Evolutionary conservation across 1,284 basidiomycete species (phyloP).

Genomic region (Amylostereum areolatum): DNA sequence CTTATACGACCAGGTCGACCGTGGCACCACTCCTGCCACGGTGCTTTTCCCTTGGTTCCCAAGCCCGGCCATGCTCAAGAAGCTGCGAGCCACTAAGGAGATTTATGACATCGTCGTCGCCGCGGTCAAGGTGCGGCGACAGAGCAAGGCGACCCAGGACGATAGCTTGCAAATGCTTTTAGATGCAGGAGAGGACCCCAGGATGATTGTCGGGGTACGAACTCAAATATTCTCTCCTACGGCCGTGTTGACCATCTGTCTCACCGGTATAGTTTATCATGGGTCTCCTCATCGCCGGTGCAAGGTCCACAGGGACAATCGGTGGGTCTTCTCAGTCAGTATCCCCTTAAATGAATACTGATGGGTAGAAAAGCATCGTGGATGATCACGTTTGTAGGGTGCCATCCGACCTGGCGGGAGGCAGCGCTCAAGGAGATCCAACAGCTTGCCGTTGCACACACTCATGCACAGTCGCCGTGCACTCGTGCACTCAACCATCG

Average conservation of each 20-base stretch:
- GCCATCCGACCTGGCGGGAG: conserved; percentile 53
- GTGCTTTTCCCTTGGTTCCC: conserved; percentile 71
- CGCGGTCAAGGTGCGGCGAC: conserved; percentile 47
- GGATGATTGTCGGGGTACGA: conserved; percentile 64
- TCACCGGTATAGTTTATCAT: conserved; percentile 56
- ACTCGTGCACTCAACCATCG: conserved; percentile 18
- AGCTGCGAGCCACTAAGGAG: conserved; percentile 62
- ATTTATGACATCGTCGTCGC: conserved; percentile 62
- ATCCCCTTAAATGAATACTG: conserved; percentile 8
- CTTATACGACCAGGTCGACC: conserved; percentile 61
- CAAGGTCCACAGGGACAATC: conserved; percentile 69
- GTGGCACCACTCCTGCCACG: conserved; percentile 62
- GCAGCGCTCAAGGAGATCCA: conserved; percentile 56
- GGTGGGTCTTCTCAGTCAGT: conserved; percentile 27
- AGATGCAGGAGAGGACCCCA: conserved; percentile 57
- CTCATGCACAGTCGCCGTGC: conserved; percentile 22
- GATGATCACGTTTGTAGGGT: conserved; percentile 63
- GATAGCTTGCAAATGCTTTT: conserved; percentile 70
- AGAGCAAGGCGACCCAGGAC: conserved; percentile 47
- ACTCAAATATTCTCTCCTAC: conserved; percentile 10
- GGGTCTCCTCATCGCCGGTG: conserved; percentile 69
- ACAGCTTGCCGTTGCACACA: conserved; percentile 49
- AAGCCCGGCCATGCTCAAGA: conserved; percentile 59
- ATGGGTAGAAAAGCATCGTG: conserved; percentile 46
- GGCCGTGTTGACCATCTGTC: conserved; percentile 3